Evolutionary conservation across 768 basidiomycete genomes (phyloP), one percentile per base, ranked within the genome.

Genomic region (Pisolithus microcarpus): DNA sequence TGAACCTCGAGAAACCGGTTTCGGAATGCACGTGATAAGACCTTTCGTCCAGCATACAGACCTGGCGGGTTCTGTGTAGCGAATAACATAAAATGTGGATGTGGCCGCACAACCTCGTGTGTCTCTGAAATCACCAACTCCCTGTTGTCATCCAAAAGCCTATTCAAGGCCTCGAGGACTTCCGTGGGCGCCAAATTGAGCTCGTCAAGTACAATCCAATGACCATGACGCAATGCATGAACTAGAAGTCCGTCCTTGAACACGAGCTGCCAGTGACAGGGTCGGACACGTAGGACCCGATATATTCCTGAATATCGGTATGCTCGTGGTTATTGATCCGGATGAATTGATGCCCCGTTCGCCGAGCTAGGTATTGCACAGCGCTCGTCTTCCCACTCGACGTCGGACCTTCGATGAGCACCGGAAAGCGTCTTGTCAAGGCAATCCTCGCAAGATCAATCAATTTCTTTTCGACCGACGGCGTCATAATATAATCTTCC

Each of bases 271-370:
- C 96, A 0, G 92, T 91, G 13, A 78, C 64, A 7, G 92, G 83
- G 65, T 98, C 93, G 2, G 96, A 94, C 21, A 94, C 82, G 62
- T 99, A 99, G 0, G 92, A 92, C 3, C 96, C 96, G 43, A 98
- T 77, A 62, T 99, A 99, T 64, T 99, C 96, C 62, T 99, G 96
- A 46, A 99, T 96, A 63, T 99, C 96, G 5, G 96, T 99, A 62
- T 98, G 96, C 56, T 99, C 96, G 70, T 99, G 96, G 61, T 99
- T 99, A 72, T 99, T 99, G 76, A 99, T 97, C 38, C 96, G 89
- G 28, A 99, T 84, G 67, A 97, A 98, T 34, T 79, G 82, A 72
- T 99, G 96, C 0, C 96, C 95, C 0, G 93, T 96, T 50, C 87
- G 78, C 54, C 81, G 81, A 5, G 96, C 95, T 26, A 99, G 79